Evolutionary conservation across 495 filamentous ascomycete species (phyloP).

Genomic region (Penicillium pulvis): DNA sequence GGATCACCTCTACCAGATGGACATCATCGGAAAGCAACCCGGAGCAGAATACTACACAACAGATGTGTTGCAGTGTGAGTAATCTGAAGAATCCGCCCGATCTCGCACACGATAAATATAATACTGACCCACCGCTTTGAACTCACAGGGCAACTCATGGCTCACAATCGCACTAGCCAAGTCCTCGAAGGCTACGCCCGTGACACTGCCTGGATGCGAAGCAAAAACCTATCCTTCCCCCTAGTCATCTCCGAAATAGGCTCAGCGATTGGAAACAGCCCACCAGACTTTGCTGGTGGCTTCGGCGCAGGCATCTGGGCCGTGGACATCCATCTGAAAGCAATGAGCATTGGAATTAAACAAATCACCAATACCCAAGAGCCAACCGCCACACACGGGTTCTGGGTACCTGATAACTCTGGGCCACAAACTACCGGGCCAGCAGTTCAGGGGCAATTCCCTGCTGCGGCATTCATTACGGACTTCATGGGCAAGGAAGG

Average conservation of each 20-base stretch:
- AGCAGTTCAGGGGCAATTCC: slow-evolving; percentile 20
- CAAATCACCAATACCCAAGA: slow-evolving; percentile 16
- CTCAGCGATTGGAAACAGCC: slow-evolving; percentile 4
- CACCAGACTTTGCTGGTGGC: slow-evolving; percentile 8
- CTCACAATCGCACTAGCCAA: background rate
- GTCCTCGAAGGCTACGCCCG: slow-evolving; percentile 1
- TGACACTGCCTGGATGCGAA: slow-evolving; percentile 4
- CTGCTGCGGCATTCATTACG: slow-evolving; percentile 14
- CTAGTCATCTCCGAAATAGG: slow-evolving; percentile 20
- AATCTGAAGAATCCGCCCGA: background rate
- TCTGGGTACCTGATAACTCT: slow-evolving; percentile 20
- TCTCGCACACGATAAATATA: background rate
- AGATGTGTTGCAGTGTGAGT: slow-evolving; percentile 9
- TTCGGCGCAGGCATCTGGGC: slow-evolving; percentile 22
- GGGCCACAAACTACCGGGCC: slow-evolving; percentile 5
- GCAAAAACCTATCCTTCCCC: slow-evolving; percentile 4
- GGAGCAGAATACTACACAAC: background rate
- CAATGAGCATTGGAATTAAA: slow-evolving; percentile 16
- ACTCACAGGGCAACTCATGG: no score
- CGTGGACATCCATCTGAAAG: slow-evolving; percentile 20
- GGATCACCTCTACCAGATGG: slow-evolving; percentile 27
- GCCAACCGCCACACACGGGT: slow-evolving; percentile 16
- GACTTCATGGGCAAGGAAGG: slow-evolving; percentile 22
- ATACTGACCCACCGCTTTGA: slow-evolving; percentile 10
- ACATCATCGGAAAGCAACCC: background rate